Evolutionary conservation across 495 filamentous ascomycete species (phyloP).

Genomic region (Talaromyces proteolyticus): DNA sequence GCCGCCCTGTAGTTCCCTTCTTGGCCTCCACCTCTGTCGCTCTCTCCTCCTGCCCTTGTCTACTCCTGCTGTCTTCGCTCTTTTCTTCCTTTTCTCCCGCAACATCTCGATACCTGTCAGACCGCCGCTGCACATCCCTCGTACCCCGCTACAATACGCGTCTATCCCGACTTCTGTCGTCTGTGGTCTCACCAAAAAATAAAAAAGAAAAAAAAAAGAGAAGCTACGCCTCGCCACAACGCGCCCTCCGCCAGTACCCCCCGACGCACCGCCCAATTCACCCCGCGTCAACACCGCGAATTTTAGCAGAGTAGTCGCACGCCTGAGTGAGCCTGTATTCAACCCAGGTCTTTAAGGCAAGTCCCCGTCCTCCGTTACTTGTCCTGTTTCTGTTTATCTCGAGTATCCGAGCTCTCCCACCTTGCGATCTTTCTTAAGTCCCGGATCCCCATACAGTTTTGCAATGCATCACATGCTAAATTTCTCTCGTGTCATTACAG

Average conservation of each 20-base stretch:
- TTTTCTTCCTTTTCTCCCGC: slow-evolving; percentile 11
- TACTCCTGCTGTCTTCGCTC: slow-evolving; percentile 6
- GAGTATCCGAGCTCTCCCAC: not conserved
- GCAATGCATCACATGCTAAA: too few relatives aligned
- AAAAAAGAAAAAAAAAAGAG: not conserved
- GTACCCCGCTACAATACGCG: not conserved
- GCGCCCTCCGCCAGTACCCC: not conserved
- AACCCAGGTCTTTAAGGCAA: not conserved
- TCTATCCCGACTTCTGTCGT: too few relatives aligned
- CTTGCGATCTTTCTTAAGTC: too few relatives aligned
- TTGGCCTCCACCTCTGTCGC: slow-evolving; percentile 16
- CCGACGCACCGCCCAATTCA: slow-evolving; percentile 5
- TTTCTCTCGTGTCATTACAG: too few relatives aligned
- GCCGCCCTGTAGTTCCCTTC: slow-evolving; percentile 14
- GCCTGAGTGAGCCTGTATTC: not conserved
- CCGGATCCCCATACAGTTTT: too few relatives aligned
- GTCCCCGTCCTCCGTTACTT: too few relatives aligned
- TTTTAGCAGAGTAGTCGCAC: not conserved
- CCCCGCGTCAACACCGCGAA: slow-evolving; percentile 2
- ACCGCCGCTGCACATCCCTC: slow-evolving; percentile 11
- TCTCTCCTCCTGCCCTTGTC: slow-evolving; percentile 7
- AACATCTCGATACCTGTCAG: slow-evolving; percentile 11
- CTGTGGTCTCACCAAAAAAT: too few relatives aligned
- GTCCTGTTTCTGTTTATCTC: too few relatives aligned
- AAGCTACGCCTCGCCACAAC: not conserved